Base-by-base conservation (phyloP, 2,329 filamentous ascomycete genomes). In the Hypoxylon sp. region DNA sequence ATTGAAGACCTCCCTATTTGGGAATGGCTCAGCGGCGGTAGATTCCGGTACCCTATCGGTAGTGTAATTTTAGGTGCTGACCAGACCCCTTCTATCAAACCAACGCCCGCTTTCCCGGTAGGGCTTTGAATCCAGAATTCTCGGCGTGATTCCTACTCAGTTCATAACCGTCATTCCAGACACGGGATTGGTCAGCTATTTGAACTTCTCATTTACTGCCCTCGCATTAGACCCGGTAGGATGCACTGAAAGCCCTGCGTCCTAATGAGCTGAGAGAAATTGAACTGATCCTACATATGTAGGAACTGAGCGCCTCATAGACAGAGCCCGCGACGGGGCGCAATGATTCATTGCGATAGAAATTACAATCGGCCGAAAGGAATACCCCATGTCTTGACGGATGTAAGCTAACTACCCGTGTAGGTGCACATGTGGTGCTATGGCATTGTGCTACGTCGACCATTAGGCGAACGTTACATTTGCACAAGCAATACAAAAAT, bases 11-110 rank as follows among this genome's bases (percentile, higher is more conserved):
- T 63, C 55, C 64, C 55, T 50, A 63, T 65, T 58, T 28, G 25
- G 66, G 63, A 57, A 63, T 49, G 30, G 14, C 38, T 60, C 46
- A 34, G n/a, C 52, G 19, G 49, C 55, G 53, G 45, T 23, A 50
- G 28, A 63, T 41, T 43, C 28, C 45, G 46, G 36, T n/a, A 55
- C 38, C 30, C 48, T 51, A 38, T 49, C 63, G 55, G 67, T 56
- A 67, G 43, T 69, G 41, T 25, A 36, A 56, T 64, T 67, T 48
- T 62, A 61, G 46, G 25, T 60, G 41, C 50, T 48, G 13, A 48
- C 60, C 49, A 51, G 11, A 19, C 43, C 45, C 10, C 38, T 36
- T 50, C 34, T 32, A 36, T 28, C 17, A 43, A 43, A 43, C 30
- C 56, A 50, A 23, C 45, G 48, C 56, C 48, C n/a, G 28, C 34